These are phyloP conservation scores for Globisporangium ultimum DNA, from an alignment of 352 stramenopile genomes.

Conservation along the genomic window DNA sequence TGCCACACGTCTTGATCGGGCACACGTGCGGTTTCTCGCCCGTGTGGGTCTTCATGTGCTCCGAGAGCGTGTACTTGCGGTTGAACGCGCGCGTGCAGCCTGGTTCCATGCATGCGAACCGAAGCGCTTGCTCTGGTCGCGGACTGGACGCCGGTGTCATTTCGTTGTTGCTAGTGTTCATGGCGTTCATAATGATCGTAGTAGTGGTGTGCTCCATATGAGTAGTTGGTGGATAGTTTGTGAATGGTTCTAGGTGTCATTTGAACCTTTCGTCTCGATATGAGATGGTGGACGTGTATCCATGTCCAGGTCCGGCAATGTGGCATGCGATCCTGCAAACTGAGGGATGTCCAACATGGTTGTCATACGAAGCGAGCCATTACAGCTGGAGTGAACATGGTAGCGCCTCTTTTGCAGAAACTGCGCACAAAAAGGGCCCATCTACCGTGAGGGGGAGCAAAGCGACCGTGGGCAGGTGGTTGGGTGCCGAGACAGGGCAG, in stretches of 20 bases:
- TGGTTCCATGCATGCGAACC: conserved; percentile 2
- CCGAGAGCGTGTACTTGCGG: conserved; percentile 42
- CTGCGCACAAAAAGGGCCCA: background rate
- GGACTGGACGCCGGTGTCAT: background rate
- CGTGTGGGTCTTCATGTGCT: conserved; percentile 57
- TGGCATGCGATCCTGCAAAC: conserved; percentile 1
- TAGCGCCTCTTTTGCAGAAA: background rate
- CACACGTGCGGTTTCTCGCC: conserved; percentile 51
- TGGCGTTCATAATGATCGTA: conserved; percentile 3
- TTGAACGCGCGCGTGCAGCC: conserved; percentile 23
- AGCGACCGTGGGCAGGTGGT: background rate
- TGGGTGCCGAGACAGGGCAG: background rate
- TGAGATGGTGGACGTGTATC: conserved; percentile 2
- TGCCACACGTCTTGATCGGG: conserved; percentile 33
- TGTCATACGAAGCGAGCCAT: conserved; percentile 4
- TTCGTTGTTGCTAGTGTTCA: background rate
- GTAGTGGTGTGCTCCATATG: background rate
- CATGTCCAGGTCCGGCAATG: conserved; percentile 5
- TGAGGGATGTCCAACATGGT: conserved; percentile 5
- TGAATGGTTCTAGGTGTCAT: conserved; percentile 1
- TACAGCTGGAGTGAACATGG: background rate
- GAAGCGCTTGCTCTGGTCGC: background rate
- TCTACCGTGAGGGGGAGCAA: no score
- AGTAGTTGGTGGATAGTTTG: conserved; percentile 5
- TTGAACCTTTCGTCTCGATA: background rate